These are phyloP conservation scores for Diplosphaera chodatii DNA, from an alignment of 139 green algal genomes.

Conservation along the genomic window DNA sequence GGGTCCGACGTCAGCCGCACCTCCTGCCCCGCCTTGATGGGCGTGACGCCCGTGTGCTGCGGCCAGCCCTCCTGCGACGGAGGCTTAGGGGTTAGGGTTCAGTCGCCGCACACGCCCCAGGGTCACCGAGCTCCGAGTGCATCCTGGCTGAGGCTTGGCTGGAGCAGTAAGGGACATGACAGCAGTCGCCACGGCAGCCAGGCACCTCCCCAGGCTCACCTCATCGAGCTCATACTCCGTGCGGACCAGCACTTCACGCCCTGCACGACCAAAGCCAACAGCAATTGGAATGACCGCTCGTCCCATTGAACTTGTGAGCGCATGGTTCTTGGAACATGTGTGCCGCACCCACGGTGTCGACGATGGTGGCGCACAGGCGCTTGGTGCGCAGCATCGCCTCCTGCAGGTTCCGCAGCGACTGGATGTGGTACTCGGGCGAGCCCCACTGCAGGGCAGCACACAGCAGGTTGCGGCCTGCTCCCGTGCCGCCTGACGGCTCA, in stretches of 20 bases:
- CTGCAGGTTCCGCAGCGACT: slow-evolving; percentile 61
- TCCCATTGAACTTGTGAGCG: too few species aligned
- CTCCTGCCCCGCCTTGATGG: slow-evolving; percentile 47
- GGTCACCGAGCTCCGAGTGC: too few species aligned
- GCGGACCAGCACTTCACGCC: background rate
- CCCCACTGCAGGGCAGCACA: slow-evolving; percentile 33
- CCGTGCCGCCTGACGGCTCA: too few species aligned
- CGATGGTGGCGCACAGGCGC: slow-evolving; percentile 66
- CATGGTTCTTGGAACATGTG: too few species aligned
- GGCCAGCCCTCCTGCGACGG: slow-evolving; percentile 54
- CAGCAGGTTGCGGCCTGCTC: too few species aligned
- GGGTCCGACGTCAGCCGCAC: slow-evolving; percentile 54
- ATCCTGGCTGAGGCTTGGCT: too few species aligned
- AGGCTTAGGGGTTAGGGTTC: too few species aligned
- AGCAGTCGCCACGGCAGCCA: too few species aligned
- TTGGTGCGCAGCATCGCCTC: slow-evolving; percentile 53
- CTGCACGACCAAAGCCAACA: background rate
- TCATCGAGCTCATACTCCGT: slow-evolving; percentile 33
- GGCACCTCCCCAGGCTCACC: background rate
- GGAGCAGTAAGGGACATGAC: too few species aligned
- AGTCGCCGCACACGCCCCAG: too few species aligned
- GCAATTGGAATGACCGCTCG: too few species aligned
- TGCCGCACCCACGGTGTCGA: slow-evolving; percentile 66
- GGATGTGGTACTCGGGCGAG: slow-evolving; percentile 52
- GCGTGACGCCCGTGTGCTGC: slow-evolving; percentile 45